phyloP scores from a whole-genome alignment of 805 yeast species.

The Wickerhamomyces bovis region DNA sequence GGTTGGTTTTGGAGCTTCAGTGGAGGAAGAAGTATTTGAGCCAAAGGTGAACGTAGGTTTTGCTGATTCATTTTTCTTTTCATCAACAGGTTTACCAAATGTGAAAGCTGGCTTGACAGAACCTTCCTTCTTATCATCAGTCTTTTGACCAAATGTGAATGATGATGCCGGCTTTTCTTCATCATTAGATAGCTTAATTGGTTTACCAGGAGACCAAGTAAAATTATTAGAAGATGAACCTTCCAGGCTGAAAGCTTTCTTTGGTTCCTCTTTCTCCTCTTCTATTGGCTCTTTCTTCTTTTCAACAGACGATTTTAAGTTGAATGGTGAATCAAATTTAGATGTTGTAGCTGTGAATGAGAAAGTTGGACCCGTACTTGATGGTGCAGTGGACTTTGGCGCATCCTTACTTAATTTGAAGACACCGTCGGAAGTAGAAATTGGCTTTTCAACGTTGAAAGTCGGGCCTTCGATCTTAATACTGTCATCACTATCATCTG shows the following conservation, averaged over 20 bases:
- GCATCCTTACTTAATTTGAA: slow-evolving; percentile 36
- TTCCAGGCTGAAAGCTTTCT: slow-evolving; percentile 1
- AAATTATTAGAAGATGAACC: slow-evolving; percentile 12
- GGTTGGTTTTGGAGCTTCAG: slow-evolving; percentile 13
- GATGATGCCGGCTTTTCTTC: slow-evolving; percentile 17
- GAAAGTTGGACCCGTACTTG: slow-evolving; percentile 35
- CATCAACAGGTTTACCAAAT: slow-evolving; percentile 6
- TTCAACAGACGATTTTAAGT: slow-evolving; percentile 18
- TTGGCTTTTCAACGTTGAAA: slow-evolving; percentile 44
- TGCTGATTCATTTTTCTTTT: neutral
- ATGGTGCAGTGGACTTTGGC: slow-evolving; percentile 16
- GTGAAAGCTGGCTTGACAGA: slow-evolving; percentile 16
- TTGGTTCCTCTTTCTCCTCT: slow-evolving; percentile 4
- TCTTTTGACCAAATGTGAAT: slow-evolving; percentile 20
- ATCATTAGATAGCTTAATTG: slow-evolving; percentile 10
- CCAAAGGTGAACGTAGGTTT: slow-evolving; percentile 22
- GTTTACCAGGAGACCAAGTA: slow-evolving; percentile 22
- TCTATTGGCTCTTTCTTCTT: slow-evolving; percentile 4
- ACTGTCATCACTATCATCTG: slow-evolving; percentile 55
- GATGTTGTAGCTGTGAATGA: slow-evolving; percentile 29
- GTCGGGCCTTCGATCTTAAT: slow-evolving; percentile 69
- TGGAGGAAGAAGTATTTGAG: slow-evolving; percentile 5
- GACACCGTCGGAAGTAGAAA: slow-evolving; percentile 44
- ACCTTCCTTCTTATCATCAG: neutral
- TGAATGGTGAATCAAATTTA: slow-evolving; percentile 29